phyloP scores from a whole-genome alignment of 2,329 filamentous ascomycete species.

The Penicillium brasilianum region DNA sequence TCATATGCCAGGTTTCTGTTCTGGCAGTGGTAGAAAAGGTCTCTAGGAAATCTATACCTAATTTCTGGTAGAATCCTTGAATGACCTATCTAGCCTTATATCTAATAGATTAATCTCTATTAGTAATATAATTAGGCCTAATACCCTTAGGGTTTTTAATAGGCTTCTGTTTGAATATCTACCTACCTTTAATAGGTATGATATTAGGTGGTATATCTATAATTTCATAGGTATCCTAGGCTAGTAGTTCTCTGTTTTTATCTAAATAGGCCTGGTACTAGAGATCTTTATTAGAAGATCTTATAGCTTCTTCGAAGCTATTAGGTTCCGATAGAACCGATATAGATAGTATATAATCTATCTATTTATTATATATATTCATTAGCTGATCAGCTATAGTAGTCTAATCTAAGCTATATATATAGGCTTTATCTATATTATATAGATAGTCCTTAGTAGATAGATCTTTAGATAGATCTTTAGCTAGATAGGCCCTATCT shows the following conservation, averaged over 20 bases:
- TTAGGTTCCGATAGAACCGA: neutral
- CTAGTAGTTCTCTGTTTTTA: neutral
- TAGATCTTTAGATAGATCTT: no score
- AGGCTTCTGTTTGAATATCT: neutral
- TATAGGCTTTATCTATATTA: neutral
- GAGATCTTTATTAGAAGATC: neutral
- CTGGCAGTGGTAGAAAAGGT: neutral
- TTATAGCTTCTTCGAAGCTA: neutral
- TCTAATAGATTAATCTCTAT: neutral
- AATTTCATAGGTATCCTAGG: neutral
- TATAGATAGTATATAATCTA: neutral
- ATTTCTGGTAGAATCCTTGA: neutral
- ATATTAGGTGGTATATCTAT: neutral
- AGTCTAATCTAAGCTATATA: neutral
- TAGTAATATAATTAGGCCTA: neutral
- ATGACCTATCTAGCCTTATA: neutral
- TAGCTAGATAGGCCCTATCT: no score
- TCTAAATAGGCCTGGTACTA: neutral
- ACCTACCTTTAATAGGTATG: neutral
- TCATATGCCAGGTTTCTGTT: neutral
- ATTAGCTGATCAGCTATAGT: neutral
- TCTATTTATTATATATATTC: neutral
- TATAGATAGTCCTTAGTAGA: neutral
- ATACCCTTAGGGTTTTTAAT: neutral
- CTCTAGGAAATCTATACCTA: neutral